phyloP scores from a whole-genome alignment of 2,329 filamentous ascomycete species.

The Lithohypha guttulata region DNA sequence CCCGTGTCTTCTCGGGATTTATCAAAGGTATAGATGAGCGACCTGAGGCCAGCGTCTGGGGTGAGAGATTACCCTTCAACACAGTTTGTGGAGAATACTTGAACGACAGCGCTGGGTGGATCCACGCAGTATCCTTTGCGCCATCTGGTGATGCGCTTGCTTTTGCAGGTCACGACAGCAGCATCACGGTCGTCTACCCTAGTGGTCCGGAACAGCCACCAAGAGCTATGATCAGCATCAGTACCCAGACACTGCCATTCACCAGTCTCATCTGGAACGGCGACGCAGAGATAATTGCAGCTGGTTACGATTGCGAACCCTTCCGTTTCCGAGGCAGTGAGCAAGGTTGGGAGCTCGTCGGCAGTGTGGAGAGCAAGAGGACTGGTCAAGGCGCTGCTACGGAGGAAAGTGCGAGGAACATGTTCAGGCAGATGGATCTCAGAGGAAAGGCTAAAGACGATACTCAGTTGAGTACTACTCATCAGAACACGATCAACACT shows the following conservation, averaged over 20 bases:
- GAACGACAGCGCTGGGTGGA: constrained; percentile 94
- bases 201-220: constrained; percentile 83
- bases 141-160: constrained; percentile 87
- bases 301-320: constrained; percentile 70
- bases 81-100: constrained; percentile 94
- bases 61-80: constrained; percentile 92
- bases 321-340: constrained; percentile 76
- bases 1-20: constrained; percentile 86
- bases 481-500: constrained; percentile 91
- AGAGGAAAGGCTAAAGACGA: constrained; percentile 88
- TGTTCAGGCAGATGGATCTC: constrained; percentile 98
- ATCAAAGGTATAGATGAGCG: constrained; percentile 87
- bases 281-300: constrained; percentile 88
- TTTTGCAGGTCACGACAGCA: constrained; percentile 91
- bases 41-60: constrained; percentile 82
- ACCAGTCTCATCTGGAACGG: constrained; percentile 85
- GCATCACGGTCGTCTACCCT: constrained; percentile 92
- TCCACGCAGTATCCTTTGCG: constrained; percentile 87
- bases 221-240: constrained; percentile 77
- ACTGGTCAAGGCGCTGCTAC: constrained; percentile 51
- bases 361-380: constrained; percentile 66
- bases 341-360: constrained; percentile 71
- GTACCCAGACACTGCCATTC: constrained; percentile 83
- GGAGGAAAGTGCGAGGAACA: constrained; percentile 90
- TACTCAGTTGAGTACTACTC: constrained; percentile 85